Evolutionary conservation across 441 rosid species (phyloP).

Genomic region (Pelargonium citronellum): DNA sequence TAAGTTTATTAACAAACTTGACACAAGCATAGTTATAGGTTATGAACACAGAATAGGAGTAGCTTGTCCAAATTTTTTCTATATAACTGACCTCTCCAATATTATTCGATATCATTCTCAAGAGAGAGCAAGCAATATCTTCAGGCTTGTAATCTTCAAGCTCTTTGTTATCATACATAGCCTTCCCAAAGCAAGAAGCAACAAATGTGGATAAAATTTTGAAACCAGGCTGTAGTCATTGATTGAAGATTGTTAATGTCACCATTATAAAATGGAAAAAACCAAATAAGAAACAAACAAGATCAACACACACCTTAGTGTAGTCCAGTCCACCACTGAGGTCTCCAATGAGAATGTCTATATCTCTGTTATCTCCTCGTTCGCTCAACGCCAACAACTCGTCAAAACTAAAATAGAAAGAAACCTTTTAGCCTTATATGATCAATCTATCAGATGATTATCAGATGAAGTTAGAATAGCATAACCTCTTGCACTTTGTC

Average conservation of each 20-base stretch:
- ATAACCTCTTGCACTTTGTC: constrained; percentile 91
- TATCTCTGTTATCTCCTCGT: constrained; percentile 84
- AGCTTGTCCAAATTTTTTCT: background rate
- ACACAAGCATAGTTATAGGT: too few species aligned
- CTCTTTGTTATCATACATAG: constrained; percentile 84
- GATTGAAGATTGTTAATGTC: background rate
- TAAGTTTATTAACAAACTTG: too few species aligned
- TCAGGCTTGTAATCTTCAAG: constrained; percentile 87
- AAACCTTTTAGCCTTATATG: constrained; percentile 2
- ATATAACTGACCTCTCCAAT: constrained; percentile 72
- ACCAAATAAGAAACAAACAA: constrained; percentile 4
- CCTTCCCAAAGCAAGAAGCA: constrained; percentile 96
- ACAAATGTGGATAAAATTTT: constrained; percentile 70
- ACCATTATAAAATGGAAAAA: background rate
- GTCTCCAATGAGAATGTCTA: constrained; percentile 99
- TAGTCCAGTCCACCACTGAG: constrained; percentile 96
- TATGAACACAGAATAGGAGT: too few species aligned
- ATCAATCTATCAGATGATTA: constrained; percentile 4
- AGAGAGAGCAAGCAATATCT: constrained; percentile 89
- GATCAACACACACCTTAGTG: constrained; percentile 51
- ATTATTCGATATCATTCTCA: constrained; percentile 97
- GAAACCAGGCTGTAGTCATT: constrained; percentile 64
- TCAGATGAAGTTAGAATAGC: background rate
- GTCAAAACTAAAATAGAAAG: constrained; percentile 59
- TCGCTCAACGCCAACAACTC: constrained; percentile 96